A percentile compares a stretch with the other conserved stretches of the same genome.
phyloP scores from a whole-genome alignment of 257 asterid species.

The Ligustrum vulgare region DNA sequence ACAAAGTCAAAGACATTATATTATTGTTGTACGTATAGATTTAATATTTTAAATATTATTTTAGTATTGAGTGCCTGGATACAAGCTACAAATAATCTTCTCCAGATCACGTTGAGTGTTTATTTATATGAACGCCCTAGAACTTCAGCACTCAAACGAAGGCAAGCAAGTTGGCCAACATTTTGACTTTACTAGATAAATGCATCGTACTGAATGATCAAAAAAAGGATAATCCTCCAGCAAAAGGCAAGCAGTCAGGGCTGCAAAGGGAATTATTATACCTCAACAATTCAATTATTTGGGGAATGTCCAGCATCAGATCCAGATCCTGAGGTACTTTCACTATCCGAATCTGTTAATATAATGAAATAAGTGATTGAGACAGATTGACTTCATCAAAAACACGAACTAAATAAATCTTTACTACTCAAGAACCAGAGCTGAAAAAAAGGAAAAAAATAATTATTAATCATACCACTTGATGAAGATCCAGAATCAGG shows the following conservation, averaged over 20 bases:
- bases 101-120: neutral
- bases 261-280: constrained; percentile 22
- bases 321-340: constrained; percentile 63
- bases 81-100: constrained; percentile 3
- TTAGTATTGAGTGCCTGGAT: neutral
- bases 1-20: neutral
- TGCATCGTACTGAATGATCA: neutral
- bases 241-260: too few relatives aligned
- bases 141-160: too few relatives aligned
- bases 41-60: neutral
- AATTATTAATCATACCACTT: constrained; percentile 46
- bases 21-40: neutral
- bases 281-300: constrained; percentile 45
- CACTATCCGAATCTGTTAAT: constrained; percentile 73
- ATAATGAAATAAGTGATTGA: constrained; percentile 21
- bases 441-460: neutral
- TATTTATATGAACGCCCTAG: neutral
- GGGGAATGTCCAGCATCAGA: constrained; percentile 56
- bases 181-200: neutral
- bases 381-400: neutral
- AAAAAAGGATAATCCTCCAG: neutral
- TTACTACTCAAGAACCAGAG: neutral
- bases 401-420: neutral
- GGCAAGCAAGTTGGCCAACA: neutral
- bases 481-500: constrained; percentile 68